Evolutionary conservation across 2,329 filamentous ascomycete species (phyloP), one percentile per base, ranked within the genome.

Genomic region (Beauveria varroae): DNA sequence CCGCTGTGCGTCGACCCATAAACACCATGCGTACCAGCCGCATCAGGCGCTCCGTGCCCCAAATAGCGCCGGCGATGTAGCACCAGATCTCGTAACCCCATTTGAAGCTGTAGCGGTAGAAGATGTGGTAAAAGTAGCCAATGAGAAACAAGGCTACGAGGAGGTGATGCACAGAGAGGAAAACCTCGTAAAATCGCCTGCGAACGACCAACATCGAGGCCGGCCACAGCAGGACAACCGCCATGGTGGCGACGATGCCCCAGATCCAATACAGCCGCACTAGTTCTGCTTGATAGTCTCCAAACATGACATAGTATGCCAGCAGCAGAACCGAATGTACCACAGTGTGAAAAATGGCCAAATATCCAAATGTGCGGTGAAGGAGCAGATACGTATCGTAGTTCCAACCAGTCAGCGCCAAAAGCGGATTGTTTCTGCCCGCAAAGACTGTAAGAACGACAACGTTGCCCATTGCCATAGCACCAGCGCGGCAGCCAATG

Each of bases 291-390:
- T 60, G 55, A 20, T 72, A 69, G n/a, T 65, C 58, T 12, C 67
- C 67, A 18, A 65, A 65, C 0, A 61, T 26, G 20, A 64, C 41
- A 61, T 71, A 72, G 65, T 72, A 68, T 4, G 43, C 65, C 41
- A 71, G 60, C 1, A 74, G 67, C 62, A 75, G 66, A 5, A 70
- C 49, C 2, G 72, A 74, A 63, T 76, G 74, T 3, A 75, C 22
- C 1, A 92, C 87, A 8, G 90, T 92, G 77, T 93, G 90, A 78
- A 90, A 91, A 64, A 93, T 89, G 69, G 89, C 89, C 44, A 86
- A 86, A 79, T 86, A 93, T 0, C 68, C 73, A 14, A 75, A 65
- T 70, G 73, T 74, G 34, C 74, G 70, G 62, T 76, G 74, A 0
- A 76, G 66, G 1, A 75, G 65, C 1, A 76, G 65, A 44, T 69